Evolutionary conservation across 2,329 filamentous ascomycete species (phyloP), one percentile per base, ranked within the genome.

Genomic region (Torrubiellomyces zombiae): DNA sequence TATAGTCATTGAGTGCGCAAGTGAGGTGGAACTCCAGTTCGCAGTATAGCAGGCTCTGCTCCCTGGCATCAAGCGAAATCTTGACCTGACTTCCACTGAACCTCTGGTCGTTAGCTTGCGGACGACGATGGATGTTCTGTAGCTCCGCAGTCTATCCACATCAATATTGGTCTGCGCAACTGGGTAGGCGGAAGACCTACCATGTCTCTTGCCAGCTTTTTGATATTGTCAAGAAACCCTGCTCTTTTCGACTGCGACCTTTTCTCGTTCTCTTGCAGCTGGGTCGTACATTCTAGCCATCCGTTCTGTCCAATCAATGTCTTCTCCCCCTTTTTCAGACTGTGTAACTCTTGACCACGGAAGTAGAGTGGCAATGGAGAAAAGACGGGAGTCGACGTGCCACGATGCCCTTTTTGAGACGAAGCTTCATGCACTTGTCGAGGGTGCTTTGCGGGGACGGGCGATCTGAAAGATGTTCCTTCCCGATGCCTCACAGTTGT

Each of bases 31-130:
- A 71, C 38, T 69, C 64, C 6, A 71, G 55, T 40, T 72, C 66
- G 39, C 63, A 65, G 41, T 67, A 70, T 6, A 71, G 42, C 7
- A 71, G 53, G 24, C 59, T 63, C 38, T 71, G 67, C 43, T 69
- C 64, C 21, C 66, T 59, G 1, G 63, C 50, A 36, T 58, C 48
- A 4, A 71, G 52, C 0, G 64, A 67, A 34, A 68, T 62, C 13
- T 46, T 42, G 3, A 63, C 37, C 9, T 46, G 47, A 9, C 48
- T 36, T 16, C 36, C 32, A 9, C 30, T 32, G 9, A 38, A 34
- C 11, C 43, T 39, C 22, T 47, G 51, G 6, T 43, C 33, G 7
- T 35, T 35, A 3, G 42, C 39, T 19, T 47, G 45, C 5, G 41
- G 30, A 13, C 48, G 45, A 24, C 50, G 47, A 18, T 37, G 38